Percentiles rank a stretch among this genome's conserved stretches.
phyloP scores from a whole-genome alignment of 768 basidiomycete genomes.

The Psilocybe azurescens region DNA sequence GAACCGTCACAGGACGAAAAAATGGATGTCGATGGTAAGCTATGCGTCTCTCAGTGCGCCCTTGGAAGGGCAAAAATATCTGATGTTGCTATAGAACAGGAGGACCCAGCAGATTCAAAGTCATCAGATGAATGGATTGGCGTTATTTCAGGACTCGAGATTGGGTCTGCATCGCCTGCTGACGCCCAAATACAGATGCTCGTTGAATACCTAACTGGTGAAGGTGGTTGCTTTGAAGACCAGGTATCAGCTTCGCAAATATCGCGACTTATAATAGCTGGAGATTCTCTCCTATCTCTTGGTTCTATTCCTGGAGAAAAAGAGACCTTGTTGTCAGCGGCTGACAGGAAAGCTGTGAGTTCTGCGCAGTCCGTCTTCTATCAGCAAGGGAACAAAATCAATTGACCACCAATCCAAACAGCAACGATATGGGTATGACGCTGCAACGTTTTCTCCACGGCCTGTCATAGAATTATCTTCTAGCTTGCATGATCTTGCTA shows the following conservation, averaged over 20 bases:
- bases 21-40: constrained; percentile 80
- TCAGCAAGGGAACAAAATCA: constrained; percentile 6
- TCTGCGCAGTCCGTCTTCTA: neutral
- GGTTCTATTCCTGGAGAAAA: constrained; percentile 32
- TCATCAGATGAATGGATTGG: constrained; percentile 79
- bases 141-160: constrained; percentile 82
- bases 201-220: constrained; percentile 88
- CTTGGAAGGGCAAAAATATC: neutral
- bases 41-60: too few species aligned
- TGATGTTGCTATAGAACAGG: constrained; percentile 2
- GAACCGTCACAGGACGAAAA: constrained; percentile 34
- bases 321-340: constrained; percentile 33
- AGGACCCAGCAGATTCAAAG: constrained; percentile 6
- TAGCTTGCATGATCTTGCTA: constrained; percentile 76
- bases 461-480: constrained; percentile 74
- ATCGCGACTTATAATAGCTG: constrained; percentile 86
- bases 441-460: constrained; percentile 71
- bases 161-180: constrained; percentile 65
- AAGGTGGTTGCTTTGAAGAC: constrained; percentile 74
- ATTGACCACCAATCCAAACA: constrained; percentile 30
- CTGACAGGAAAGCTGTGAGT: constrained; percentile 65
- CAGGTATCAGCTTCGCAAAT: constrained; percentile 71
- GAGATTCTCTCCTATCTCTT: constrained; percentile 79
- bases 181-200: constrained; percentile 85
- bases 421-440: constrained; percentile 72